Conservation (phyloP, 2,329 filamentous ascomycete genomes). For the Penicillium sp. region DNA sequence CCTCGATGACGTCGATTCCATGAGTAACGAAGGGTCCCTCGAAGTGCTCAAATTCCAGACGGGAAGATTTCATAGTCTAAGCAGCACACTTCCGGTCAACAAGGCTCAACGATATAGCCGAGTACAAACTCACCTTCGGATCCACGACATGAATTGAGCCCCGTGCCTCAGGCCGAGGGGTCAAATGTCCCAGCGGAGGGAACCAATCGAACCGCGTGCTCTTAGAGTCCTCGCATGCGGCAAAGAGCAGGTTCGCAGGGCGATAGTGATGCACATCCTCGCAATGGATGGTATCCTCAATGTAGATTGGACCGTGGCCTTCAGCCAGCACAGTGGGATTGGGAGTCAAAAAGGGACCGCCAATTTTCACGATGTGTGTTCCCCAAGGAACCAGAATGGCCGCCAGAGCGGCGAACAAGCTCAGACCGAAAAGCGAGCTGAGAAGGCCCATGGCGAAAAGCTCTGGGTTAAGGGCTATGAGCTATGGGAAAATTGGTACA, state of each 20-base stretch:
- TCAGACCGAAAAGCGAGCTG: conserved; percentile 15
- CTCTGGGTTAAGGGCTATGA: neutral
- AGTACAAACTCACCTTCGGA: conserved; percentile 45
- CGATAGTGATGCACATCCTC: conserved; percentile 60
- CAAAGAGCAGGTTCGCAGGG: conserved; percentile 52
- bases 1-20: conserved; percentile 59
- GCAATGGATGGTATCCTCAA: conserved; percentile 56
- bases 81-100: neutral
- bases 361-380: conserved; percentile 20
- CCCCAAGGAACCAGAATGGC: conserved; percentile 21
- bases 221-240: conserved; percentile 54
- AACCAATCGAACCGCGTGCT: conserved; percentile 53
- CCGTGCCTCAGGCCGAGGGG: conserved; percentile 32
- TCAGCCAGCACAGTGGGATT: conserved; percentile 20
- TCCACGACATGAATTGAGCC: conserved; percentile 52
- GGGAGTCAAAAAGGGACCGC: conserved; percentile 25
- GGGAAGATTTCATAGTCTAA: conserved; percentile 48
- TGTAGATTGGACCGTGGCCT: conserved; percentile 39
- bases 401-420: conserved; percentile 19
- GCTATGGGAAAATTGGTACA: neutral
- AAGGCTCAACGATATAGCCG: neutral
- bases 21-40: conserved; percentile 56
- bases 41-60: conserved; percentile 54
- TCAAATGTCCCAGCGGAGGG: conserved; percentile 47
- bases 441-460: conserved; percentile 20